phyloP scores from a whole-genome alignment of 148 eudicot genomes.

The Rhododendron vialii region DNA sequence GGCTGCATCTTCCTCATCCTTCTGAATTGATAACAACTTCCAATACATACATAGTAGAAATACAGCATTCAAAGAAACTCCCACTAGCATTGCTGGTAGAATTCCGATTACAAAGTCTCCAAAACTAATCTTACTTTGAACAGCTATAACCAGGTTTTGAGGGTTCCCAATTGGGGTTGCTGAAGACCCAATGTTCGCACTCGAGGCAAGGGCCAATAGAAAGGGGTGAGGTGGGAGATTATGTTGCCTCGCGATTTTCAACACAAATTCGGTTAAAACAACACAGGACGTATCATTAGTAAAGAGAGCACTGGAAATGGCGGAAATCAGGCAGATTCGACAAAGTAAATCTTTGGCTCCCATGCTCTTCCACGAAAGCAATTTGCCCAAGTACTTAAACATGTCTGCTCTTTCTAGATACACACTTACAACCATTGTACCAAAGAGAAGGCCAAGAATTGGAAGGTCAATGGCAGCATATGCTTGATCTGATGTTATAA shows the following conservation, averaged over 20 bases:
- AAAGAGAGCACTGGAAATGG: slow-evolving; percentile 81
- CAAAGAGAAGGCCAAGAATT: slow-evolving; percentile 50
- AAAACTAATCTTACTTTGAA: slow-evolving; percentile 15
- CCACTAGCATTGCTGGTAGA: slow-evolving; percentile 24
- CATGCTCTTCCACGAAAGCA: slow-evolving; percentile 59
- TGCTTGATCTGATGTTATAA: slow-evolving; percentile 76
- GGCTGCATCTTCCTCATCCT: slow-evolving; percentile 59
- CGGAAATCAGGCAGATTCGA: slow-evolving; percentile 73
- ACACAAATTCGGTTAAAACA: slow-evolving; percentile 79
- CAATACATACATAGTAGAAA: slow-evolving; percentile 49
- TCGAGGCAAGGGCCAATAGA: slow-evolving; percentile 76
- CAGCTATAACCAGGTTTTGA: slow-evolving; percentile 22
- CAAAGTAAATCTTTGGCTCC: slow-evolving; percentile 83
- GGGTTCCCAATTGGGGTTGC: slow-evolving; percentile 44
- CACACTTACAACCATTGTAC: slow-evolving; percentile 94
- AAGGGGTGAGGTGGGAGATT: slow-evolving; percentile 88
- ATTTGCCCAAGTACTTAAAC: slow-evolving; percentile 76
- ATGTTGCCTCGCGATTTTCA: slow-evolving; percentile 76
- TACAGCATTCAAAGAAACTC: slow-evolving; percentile 15
- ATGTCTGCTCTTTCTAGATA: slow-evolving; percentile 92
- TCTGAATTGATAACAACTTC: slow-evolving; percentile 61
- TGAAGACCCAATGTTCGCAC: slow-evolving; percentile 89
- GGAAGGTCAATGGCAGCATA: slow-evolving; percentile 81
- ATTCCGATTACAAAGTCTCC: slow-evolving; percentile 15
- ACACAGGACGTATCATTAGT: slow-evolving; percentile 88